A percentile compares a stretch with the other conserved stretches of the same genome.
Evolutionary conservation across 2,329 filamentous ascomycete species (phyloP).

Genomic region (Alternaria gaisen): DNA sequence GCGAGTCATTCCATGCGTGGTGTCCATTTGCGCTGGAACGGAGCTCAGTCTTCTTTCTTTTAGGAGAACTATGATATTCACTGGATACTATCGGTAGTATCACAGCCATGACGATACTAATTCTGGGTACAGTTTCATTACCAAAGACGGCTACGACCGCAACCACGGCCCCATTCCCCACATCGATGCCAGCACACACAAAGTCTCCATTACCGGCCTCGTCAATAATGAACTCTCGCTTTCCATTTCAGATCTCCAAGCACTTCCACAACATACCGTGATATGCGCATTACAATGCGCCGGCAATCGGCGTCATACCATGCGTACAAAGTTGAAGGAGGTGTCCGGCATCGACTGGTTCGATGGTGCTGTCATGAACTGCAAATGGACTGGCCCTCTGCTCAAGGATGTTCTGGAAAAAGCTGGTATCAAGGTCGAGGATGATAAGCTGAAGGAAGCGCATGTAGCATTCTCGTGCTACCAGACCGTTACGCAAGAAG

Average conservation of each 20-base stretch:
- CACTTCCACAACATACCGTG: constrained; percentile 63
- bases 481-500: constrained; percentile 63
- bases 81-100: background rate
- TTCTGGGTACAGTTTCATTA: constrained; percentile 56
- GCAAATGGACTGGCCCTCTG: constrained; percentile 62
- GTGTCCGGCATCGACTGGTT: constrained; percentile 68
- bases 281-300: constrained; percentile 68
- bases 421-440: constrained; percentile 53
- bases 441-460: constrained; percentile 42
- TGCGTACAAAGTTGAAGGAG: constrained; percentile 67
- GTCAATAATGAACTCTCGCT: constrained; percentile 57
- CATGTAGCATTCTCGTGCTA: constrained; percentile 67
- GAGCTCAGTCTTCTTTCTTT: background rate
- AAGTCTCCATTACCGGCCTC: constrained; percentile 60
- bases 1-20: background rate
- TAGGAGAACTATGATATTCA: background rate
- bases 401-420: constrained; percentile 61
- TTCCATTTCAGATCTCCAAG: constrained; percentile 57
- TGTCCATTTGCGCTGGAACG: background rate
- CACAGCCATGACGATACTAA: background rate
- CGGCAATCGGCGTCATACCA: constrained; percentile 68
- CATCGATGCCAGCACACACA: constrained; percentile 52
- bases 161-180: constrained; percentile 65
- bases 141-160: constrained; percentile 62
- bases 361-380: constrained; percentile 69